phyloP scores from a whole-genome alignment of 2,329 filamentous ascomycete species.

The Claviceps digitariae region DNA sequence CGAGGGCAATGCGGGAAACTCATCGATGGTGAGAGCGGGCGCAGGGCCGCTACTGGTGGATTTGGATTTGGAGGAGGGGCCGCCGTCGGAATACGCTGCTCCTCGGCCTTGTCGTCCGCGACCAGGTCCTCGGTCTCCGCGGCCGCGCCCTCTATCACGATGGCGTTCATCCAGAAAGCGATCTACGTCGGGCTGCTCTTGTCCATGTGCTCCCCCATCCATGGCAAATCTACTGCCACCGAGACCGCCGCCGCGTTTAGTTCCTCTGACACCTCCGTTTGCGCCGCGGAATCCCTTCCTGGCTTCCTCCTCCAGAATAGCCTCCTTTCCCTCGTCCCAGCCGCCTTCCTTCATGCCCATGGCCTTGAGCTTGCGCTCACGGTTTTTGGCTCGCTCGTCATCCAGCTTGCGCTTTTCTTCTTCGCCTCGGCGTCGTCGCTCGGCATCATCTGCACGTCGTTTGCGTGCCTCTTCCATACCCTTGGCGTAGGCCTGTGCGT shows the following conservation, averaged over 20 bases:
- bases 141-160: conserved; percentile 18
- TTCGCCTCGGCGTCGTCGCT: conserved; percentile 36
- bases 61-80: conserved; percentile 9
- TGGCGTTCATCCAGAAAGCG: conserved; percentile 23
- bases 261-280: conserved; percentile 26
- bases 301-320: conserved; percentile 26
- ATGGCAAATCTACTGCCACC: conserved; percentile 29
- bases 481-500: conserved; percentile 39
- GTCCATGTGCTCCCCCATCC: conserved; percentile 14
- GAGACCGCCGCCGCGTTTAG: conserved; percentile 21
- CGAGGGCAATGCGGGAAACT: conserved; percentile 23
- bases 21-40: conserved; percentile 16
- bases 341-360: conserved; percentile 38
- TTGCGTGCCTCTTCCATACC: conserved; percentile 42
- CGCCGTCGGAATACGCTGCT: conserved; percentile 6
- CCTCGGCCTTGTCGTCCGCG: conserved; percentile 19
- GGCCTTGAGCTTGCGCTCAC: conserved; percentile 47
- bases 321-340: conserved; percentile 47
- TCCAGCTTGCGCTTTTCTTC: conserved; percentile 39
- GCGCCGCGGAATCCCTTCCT: conserved; percentile 28
- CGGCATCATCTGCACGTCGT: conserved; percentile 37
- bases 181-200: conserved; percentile 20
- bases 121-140: conserved; percentile 19
- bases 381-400: conserved; percentile 46
- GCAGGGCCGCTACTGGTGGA: conserved; percentile 1